Evolutionary conservation across 2,329 filamentous ascomycete genomes (phyloP), one percentile per base, ranked within the genome.

Genomic region (Colletotrichum ledebouriae): DNA sequence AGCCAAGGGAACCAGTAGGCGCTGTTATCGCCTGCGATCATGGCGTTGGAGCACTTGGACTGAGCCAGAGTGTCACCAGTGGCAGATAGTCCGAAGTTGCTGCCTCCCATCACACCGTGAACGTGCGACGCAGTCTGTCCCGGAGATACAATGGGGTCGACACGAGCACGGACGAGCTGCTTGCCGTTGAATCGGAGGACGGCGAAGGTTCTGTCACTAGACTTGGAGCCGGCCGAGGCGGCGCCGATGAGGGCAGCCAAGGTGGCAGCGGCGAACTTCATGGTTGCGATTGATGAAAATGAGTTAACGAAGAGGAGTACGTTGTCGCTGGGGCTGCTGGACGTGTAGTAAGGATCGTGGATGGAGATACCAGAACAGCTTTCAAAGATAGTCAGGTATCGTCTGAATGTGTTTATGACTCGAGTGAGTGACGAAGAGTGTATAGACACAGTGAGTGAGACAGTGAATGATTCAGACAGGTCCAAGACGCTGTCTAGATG

Each of bases 1-100:
- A 94, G 80, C 33, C 84, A 83, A 1, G 92, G 92, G 63, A 90
- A 89, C 92, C 92, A 94, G 83, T 95, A 94, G 78, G 91, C 91
- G 73, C 87, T 91, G 76, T 88, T 84, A 79, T 94, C 92, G 62
- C 87, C 87, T 73, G 85, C 88, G 75, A 92, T 84, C 69, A 85
- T 84, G 76, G 92, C 91, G 39, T 90, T 92, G 56, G 89, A 92
- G 83, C 92, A 95, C 29, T 86, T 84, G 37, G 90, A 92, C 63
- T 84, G 76, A 68, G 82, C 70, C 29, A 92, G 83, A 52, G 86
- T 82, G 64, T 87, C 82, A 73, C 89, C 92, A 47, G 84, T 88
- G 75, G 90, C 89, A 60, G 79, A 83, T 71, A 88, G 81, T 71
- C 85, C 82, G 74, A 94, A 94, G 72, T 83, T 89, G 78, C 88